These are phyloP conservation scores for Tolypocladium album DNA, from an alignment of 2,329 filamentous ascomycete species.

Conservation along the genomic window DNA sequence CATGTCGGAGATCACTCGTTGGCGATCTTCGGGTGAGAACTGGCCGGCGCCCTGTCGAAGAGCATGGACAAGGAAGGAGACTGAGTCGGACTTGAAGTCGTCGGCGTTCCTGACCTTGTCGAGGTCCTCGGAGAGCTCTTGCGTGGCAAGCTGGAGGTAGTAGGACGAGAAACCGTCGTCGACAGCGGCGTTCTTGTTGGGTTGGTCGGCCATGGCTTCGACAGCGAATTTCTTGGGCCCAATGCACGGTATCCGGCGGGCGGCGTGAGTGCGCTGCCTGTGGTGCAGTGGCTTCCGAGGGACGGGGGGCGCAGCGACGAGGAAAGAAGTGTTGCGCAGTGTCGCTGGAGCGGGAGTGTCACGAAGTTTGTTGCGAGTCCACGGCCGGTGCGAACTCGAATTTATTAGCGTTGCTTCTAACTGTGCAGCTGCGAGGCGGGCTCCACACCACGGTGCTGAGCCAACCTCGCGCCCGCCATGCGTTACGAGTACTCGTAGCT, in stretches of 20 bases:
- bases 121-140: constrained; percentile 64
- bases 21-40: constrained; percentile 37
- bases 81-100: constrained; percentile 57
- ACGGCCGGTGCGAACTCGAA: too few relatives aligned
- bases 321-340: too few relatives aligned
- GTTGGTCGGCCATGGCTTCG: background rate
- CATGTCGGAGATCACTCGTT: constrained; percentile 5
- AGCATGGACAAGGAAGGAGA: constrained; percentile 56
- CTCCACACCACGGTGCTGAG: too few relatives aligned
- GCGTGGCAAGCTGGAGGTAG: constrained; percentile 59
- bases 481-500: too few relatives aligned
- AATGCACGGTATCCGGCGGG: background rate
- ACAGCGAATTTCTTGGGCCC: background rate
- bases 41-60: constrained; percentile 56
- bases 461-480: too few relatives aligned
- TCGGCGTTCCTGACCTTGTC: constrained; percentile 57
- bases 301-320: too few relatives aligned
- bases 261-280: background rate
- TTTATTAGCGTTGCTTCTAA: too few relatives aligned
- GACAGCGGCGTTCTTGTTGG: constrained; percentile 4
- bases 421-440: too few relatives aligned
- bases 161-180: constrained; percentile 45
- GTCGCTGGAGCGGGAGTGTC: too few relatives aligned
- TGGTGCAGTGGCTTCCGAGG: background rate
- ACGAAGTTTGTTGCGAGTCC: too few relatives aligned